phyloP scores from a whole-genome alignment of 345 rosid genomes.

The Pugionium cornutum region DNA sequence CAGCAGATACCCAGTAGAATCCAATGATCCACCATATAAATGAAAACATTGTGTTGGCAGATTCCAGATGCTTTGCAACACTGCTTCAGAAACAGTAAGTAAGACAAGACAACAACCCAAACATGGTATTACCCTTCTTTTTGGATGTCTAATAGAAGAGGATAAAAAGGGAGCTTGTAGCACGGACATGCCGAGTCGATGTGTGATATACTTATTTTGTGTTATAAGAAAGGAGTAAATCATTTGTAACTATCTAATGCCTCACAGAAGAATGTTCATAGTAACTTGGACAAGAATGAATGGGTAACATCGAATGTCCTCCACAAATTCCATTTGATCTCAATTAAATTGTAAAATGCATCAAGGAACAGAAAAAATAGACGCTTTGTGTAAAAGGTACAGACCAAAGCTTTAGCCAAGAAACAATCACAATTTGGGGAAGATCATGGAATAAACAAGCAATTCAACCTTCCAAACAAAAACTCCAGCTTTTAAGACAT shows the following conservation, averaged over 20 bases:
- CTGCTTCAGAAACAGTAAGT: constrained; percentile 42
- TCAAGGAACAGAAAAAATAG: constrained; percentile 17
- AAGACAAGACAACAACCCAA: constrained; percentile 9
- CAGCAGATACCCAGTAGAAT: constrained; percentile 97
- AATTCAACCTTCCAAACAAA: constrained; percentile 18
- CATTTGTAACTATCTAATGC: neutral
- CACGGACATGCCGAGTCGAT: constrained; percentile 7
- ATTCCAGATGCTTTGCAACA: constrained; percentile 86
- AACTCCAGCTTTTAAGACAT: constrained; percentile 3
- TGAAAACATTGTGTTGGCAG: constrained; percentile 97
- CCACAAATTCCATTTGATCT: neutral
- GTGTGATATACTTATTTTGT: neutral
- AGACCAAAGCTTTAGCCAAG: constrained; percentile 1
- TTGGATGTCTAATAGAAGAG: neutral
- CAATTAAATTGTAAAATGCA: constrained; percentile 20
- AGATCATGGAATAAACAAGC: constrained; percentile 2
- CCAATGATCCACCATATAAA: constrained; percentile 99
- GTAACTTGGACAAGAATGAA: neutral
- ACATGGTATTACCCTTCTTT: neutral
- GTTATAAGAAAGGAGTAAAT: neutral
- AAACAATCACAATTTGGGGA: constrained; percentile 13
- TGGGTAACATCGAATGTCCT: constrained; percentile 6
- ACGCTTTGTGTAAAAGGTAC: constrained; percentile 12
- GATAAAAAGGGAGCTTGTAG: neutral
- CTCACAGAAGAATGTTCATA: constrained; percentile 2